Evolutionary conservation across 176 grass and related monocot genomes (phyloP), one percentile per base, ranked within the genome.

Genomic region (Cocos nucifera): DNA sequence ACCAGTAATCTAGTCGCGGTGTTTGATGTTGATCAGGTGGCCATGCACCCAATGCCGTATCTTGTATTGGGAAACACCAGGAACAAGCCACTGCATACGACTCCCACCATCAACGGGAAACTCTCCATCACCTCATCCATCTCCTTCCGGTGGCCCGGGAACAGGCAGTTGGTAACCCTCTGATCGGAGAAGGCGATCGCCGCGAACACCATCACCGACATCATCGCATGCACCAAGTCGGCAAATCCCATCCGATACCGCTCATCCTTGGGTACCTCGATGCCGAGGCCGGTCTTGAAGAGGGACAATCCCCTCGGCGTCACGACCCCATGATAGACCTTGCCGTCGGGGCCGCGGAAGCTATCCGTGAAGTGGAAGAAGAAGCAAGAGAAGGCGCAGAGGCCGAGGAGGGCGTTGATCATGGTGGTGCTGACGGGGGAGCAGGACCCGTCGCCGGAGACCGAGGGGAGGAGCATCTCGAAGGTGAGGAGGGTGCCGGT

Each of bases 351-450:
- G 49, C 64, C 58, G 21, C 77, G 83, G 70, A 92, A 93, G 69
- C 88, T 84, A 58, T 84, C 77, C 69, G 70, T 76, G 80, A 93
- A 87, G 83, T 93, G 83, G 77, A 79, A 81, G 58, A 87, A 53
- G 83, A 87, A 87, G 74, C 80, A 87, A 24, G 83, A 73, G 12
- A 70, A 69, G 17, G 49, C 74, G 67, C 77, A 84, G 18, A 84
- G 27, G n/a, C 57, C 65, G 52, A 92, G 83, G 22, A 87, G 73
- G 14, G 54, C 32, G 21, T 66, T 30, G 67, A 93, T 74, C 80
- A 63, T 63, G 8, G 69, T 61, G 24, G 56, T 68, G 70, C 77
- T 81, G 15, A 67, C 62, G 18, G 63, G 35, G 5, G 69, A 78
- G 78, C 80, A 92, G 24, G 77, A 50, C 61, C 83, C 77, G 53